phyloP scores from a whole-genome alignment of 768 basidiomycete genomes.

The Tulasnella sp. region DNA sequence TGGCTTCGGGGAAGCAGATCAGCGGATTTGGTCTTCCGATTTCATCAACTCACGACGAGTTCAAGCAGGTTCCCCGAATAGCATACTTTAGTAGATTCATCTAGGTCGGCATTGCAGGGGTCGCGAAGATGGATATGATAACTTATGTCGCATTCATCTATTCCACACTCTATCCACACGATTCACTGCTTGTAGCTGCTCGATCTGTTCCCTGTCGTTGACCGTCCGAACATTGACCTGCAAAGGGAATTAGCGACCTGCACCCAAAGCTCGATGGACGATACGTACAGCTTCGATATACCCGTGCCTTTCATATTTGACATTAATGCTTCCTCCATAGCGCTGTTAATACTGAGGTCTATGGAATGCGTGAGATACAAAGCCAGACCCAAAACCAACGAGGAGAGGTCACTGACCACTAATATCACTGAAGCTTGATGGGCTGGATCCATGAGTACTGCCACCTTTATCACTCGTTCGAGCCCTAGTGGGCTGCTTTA shows the following conservation, averaged over 20 bases:
- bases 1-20: not conserved
- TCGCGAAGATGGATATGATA: not conserved
- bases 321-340: conserved; percentile 65
- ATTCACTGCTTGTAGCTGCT: not conserved
- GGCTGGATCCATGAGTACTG: conserved; percentile 57
- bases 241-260: not conserved
- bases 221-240: not conserved
- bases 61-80: not conserved
- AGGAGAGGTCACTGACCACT: conserved; percentile 41
- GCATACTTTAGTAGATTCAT: not conserved
- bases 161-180: not conserved
- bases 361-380: not conserved
- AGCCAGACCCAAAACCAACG: not conserved
- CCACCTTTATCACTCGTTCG: conserved; percentile 35
- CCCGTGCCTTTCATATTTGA: conserved; percentile 54
- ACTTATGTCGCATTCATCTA: not conserved
- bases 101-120: not conserved
- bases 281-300: conserved; percentile 58
- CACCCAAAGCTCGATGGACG: not conserved
- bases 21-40: not conserved
- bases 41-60: not conserved
- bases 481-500: conserved; percentile 35
- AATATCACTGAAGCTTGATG: conserved; percentile 77
- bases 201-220: not conserved
- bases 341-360: conserved; percentile 73